A percentile compares a stretch with the other conserved stretches of the same genome.
Conservation (phyloP, 805 yeast species). For the Saccharomyces jurei region DNA sequence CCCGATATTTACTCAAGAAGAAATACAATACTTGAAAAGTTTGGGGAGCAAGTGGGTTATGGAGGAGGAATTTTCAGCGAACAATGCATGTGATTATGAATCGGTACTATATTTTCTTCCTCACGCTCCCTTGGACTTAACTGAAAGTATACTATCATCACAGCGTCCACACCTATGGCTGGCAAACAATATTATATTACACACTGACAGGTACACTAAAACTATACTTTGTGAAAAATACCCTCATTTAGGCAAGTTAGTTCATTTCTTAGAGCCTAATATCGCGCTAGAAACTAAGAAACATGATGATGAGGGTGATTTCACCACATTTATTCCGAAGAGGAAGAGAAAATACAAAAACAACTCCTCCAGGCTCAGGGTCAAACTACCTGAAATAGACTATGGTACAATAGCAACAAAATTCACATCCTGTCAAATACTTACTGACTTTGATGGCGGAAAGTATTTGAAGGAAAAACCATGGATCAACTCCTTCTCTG, state of each 20-base stretch:
- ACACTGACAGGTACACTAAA: conserved; percentile 46
- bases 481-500: conserved; percentile 49
- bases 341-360: conserved; percentile 15
- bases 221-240: conserved; percentile 36
- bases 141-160: conserved; percentile 33
- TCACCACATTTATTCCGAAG: conserved; percentile 18
- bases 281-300: conserved; percentile 8
- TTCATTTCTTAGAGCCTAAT: conserved; percentile 8
- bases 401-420: conserved; percentile 14
- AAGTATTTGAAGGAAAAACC: conserved; percentile 15
- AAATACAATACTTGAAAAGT: conserved; percentile 30
- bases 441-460: conserved; percentile 23
- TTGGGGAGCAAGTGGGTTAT: conserved; percentile 25
- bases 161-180: conserved; percentile 36
- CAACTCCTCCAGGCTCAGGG: conserved; percentile 5
- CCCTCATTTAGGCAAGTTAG: conserved; percentile 37
- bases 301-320: conserved; percentile 11
- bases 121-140: conserved; percentile 59
- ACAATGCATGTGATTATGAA: conserved; percentile 14
- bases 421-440: conserved; percentile 14
- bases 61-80: conserved; percentile 12
- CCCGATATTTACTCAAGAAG: conserved; percentile 50
- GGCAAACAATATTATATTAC: conserved; percentile 45
- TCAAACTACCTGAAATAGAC: conserved; percentile 15
- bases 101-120: conserved; percentile 54